Evolutionary conservation across 2,329 filamentous ascomycete genomes (phyloP), one percentile per base, ranked within the genome.

Genomic region (Diaporthe nobilis): DNA sequence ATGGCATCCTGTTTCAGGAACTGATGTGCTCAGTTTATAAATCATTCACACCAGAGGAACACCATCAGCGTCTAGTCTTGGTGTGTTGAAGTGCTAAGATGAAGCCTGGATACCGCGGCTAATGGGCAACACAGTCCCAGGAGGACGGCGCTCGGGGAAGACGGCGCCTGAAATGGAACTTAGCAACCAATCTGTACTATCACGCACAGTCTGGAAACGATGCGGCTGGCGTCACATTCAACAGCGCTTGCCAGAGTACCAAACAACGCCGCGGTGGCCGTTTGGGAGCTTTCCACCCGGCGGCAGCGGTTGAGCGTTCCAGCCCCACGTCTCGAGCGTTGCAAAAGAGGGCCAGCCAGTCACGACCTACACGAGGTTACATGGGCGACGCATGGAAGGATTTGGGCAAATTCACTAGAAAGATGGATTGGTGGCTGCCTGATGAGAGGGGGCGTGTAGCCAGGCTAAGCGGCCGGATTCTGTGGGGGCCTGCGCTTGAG

Each of bases 321-420:
- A 65, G 9, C 6, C 17, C 42, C 25, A 47, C 9, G 60, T 47
- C 60, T 65, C 25, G 37, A 65, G 39, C 60, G 60, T 15, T 31
- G 3, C 15, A 22, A 20, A 25, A 6, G 39, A 61, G 57, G 57
- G 37, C 4, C 37, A 25, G 17, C 25, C 60, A 31, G 60, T 22
- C 15, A 37, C n/a, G 60, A 63, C 31, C 17, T n/a, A 34, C 25
- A 47, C 60, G 60, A 47, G 60, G 42, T 65, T 31, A 42, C 60
- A 65, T 47, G 28, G 60, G 60, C 42, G 22, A 53, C 28, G 65
- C 63, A 53, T 53, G 31, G 47, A 53, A 68, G 65, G 65, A 68
- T 53, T 68, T 51, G 65, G 65, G 65, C 49, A 68, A 68, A 68
- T 53, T 28, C 3, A 51, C 65, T 53, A 68, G 47, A 39, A 39